Conservation (phyloP, 1,139 yeast genomes). For the Suhomyces choctaworum region DNA sequence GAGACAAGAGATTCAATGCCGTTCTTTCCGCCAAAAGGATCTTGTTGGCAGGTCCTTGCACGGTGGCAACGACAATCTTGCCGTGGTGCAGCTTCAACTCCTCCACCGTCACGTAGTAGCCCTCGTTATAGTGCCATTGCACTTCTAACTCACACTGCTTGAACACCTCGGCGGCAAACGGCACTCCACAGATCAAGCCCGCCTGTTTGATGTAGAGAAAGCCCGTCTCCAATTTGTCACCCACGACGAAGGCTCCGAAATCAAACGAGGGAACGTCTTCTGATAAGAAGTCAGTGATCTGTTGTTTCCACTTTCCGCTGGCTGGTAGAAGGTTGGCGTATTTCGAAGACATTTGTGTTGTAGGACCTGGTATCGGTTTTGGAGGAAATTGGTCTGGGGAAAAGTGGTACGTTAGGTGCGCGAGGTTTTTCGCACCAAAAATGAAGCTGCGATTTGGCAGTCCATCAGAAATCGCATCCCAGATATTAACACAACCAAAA, state of each 20-base stretch:
- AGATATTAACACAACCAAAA: too few species aligned
- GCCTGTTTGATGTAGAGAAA: constrained; percentile 76
- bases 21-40: constrained; percentile 84
- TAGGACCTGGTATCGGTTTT: background rate
- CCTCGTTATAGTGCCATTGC: constrained; percentile 75
- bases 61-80: constrained; percentile 73
- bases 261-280: constrained; percentile 96
- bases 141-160: constrained; percentile 69
- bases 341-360: constrained; percentile 9
- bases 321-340: constrained; percentile 66
- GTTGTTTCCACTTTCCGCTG: constrained; percentile 76
- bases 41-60: constrained; percentile 77
- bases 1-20: constrained; percentile 75
- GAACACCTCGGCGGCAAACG: constrained; percentile 86
- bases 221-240: constrained; percentile 68
- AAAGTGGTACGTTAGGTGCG: background rate
- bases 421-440: background rate
- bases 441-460: constrained; percentile 2
- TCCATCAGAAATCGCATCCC: too few species aligned
- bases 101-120: constrained; percentile 48
- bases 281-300: constrained; percentile 69
- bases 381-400: background rate
- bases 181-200: constrained; percentile 85
- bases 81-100: constrained; percentile 47
- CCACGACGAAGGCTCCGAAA: constrained; percentile 94